These are phyloP conservation scores for Leccinum pellstonianum DNA, from an alignment of 768 basidiomycete genomes.

Conservation along the genomic window DNA sequence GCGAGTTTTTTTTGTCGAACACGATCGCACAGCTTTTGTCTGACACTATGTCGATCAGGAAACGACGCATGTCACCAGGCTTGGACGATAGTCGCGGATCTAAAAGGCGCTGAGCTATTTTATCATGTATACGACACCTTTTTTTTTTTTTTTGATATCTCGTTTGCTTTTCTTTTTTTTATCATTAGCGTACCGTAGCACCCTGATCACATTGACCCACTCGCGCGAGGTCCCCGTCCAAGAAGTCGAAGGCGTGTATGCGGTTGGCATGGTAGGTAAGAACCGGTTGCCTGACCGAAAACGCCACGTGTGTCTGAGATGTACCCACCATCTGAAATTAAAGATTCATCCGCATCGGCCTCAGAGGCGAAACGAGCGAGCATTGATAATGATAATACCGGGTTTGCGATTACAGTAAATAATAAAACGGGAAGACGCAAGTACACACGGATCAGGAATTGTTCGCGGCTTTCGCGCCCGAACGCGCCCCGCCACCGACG, in stretches of 20 bases:
- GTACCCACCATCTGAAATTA: no score
- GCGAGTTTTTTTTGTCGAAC: constrained; percentile 35
- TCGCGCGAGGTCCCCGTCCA: not conserved
- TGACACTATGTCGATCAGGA: constrained; percentile 40
- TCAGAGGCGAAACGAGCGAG: not conserved
- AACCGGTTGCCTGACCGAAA: not conserved
- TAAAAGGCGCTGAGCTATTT: constrained; percentile 60
- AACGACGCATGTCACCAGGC: constrained; percentile 71
- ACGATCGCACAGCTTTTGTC: not conserved
- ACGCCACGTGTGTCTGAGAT: not conserved
- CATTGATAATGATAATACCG: not conserved
- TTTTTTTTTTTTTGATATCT: constrained; percentile 6
- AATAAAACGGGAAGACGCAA: constrained; percentile 15
- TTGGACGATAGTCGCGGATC: constrained; percentile 66
- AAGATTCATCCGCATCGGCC: no score
- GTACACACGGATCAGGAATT: constrained; percentile 24
- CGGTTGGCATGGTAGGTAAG: not conserved
- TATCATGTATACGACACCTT: constrained; percentile 26
- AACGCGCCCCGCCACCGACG: constrained; percentile 34
- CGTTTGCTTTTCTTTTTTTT: not conserved
- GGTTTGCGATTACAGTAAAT: constrained; percentile 23
- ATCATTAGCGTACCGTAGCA: not conserved
- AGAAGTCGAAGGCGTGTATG: not conserved
- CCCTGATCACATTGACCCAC: not conserved
- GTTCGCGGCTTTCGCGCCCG: constrained; percentile 30